These are phyloP conservation scores for Peronosclerospora sorghi DNA, from an alignment of 352 stramenopile genomes.

Conservation along the genomic window DNA sequence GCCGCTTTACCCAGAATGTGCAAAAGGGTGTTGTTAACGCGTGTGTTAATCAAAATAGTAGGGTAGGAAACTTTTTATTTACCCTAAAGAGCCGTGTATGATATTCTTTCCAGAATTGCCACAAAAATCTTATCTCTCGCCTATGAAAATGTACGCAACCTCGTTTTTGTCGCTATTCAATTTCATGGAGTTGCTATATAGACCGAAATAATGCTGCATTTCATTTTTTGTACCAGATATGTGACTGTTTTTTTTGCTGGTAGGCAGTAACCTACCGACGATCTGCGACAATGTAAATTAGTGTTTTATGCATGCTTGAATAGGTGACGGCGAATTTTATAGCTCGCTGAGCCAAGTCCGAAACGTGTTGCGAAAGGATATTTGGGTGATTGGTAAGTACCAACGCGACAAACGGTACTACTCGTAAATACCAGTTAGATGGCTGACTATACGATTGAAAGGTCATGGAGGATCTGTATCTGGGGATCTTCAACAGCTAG, in stretches of 20 bases:
- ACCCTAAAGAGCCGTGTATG: too few relatives aligned
- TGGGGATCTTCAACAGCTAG: conserved; percentile 65
- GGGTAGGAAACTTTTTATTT: too few relatives aligned
- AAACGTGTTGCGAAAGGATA: too few relatives aligned
- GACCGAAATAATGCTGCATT: conserved; percentile 5
- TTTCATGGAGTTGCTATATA: conserved; percentile 1
- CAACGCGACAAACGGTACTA: too few relatives aligned
- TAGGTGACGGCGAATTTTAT: too few relatives aligned
- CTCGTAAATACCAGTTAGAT: too few relatives aligned
- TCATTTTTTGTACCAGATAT: conserved; percentile 47
- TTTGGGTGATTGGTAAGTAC: too few relatives aligned
- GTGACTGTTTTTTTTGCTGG: conserved; percentile 72
- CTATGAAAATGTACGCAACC: too few relatives aligned
- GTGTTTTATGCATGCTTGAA: too few relatives aligned
- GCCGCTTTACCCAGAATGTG: too few relatives aligned
- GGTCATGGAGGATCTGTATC: conserved; percentile 62
- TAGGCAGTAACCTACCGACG: conserved; percentile 10
- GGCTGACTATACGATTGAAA: conserved; percentile 11
- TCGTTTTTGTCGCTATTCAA: background rate
- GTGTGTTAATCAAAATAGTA: conserved; percentile 22
- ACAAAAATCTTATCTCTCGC: conserved; percentile 78
- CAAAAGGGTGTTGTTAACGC: conserved; percentile 84
- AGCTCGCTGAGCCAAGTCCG: conserved; percentile 71
- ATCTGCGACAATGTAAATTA: background rate
- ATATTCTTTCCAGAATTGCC: conserved; percentile 55